Conservation (phyloP, 768 basidiomycete species). For the Gymnopilus junonius region DNA sequence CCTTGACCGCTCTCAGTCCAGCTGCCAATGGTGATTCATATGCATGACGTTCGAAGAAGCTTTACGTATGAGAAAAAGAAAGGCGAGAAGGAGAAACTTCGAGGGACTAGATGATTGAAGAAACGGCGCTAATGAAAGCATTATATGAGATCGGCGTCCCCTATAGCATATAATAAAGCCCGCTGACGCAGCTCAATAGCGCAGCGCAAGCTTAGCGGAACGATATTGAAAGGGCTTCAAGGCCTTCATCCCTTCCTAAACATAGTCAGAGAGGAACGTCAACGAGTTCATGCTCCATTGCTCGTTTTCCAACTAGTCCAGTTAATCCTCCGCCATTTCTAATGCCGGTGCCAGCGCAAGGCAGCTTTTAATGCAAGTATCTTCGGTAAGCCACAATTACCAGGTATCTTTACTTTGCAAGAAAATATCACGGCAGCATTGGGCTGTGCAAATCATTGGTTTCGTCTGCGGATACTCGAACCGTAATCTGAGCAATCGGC, state of each 20-base stretch:
- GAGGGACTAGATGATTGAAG: background rate
- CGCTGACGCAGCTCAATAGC: background rate
- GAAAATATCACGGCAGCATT: background rate
- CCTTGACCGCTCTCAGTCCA: constrained; percentile 36
- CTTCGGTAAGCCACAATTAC: background rate
- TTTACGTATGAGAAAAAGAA: background rate
- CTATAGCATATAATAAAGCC: background rate
- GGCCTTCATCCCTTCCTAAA: constrained; percentile 8
- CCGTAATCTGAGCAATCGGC: background rate
- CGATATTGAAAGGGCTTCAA: constrained; percentile 15
- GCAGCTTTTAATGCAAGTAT: background rate
- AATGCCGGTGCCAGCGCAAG: background rate
- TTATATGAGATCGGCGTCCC: background rate
- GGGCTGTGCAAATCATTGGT: constrained; percentile 6
- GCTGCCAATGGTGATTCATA: constrained; percentile 42
- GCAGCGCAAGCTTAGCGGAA: background rate
- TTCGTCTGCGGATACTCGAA: background rate
- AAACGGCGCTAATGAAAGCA: background rate
- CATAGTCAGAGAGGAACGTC: background rate
- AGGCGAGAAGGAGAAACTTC: constrained; percentile 6
- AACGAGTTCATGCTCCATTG: background rate
- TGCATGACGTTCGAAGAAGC: constrained; percentile 21
- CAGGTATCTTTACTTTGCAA: background rate
- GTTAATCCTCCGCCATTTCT: background rate
- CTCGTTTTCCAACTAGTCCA: background rate